These are phyloP conservation scores for Naganishia liquefaciens DNA, from an alignment of 1,284 basidiomycete genomes.

Conservation along the genomic window DNA sequence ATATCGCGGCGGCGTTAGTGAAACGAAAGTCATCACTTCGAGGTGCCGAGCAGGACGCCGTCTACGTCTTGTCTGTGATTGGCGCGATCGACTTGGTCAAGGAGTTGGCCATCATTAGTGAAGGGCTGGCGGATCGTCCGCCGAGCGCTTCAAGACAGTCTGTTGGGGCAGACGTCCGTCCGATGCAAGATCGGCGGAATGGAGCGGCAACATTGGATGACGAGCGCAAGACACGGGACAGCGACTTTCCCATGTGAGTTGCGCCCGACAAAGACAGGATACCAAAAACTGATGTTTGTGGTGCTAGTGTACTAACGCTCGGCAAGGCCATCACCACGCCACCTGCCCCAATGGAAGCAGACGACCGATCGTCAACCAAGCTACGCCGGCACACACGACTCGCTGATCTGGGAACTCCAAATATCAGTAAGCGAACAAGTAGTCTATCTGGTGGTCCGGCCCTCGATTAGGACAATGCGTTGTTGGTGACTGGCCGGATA, in stretches of 20 bases:
- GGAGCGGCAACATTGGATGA: neutral
- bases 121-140: neutral
- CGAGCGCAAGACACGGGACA: neutral
- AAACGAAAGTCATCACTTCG: constrained; percentile 13
- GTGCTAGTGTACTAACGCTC: neutral
- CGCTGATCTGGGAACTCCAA: neutral
- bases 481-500: too few species aligned
- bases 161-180: neutral
- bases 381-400: neutral
- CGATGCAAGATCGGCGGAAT: neutral
- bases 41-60: constrained; percentile 12
- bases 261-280: too few species aligned
- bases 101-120: constrained; percentile 16
- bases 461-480: too few species aligned
- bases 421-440: constrained; percentile 23
- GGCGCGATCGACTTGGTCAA: constrained; percentile 16
- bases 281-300: neutral
- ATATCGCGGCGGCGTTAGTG: constrained; percentile 13
- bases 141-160: neutral
- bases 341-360: neutral
- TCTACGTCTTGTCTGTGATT: constrained; percentile 11
- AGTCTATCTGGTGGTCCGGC: constrained; percentile 6
- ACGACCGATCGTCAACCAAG: neutral
- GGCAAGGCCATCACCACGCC: constrained; percentile 8
- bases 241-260: neutral